phyloP scores from a whole-genome alignment of 2,329 filamentous ascomycete species.

The Emmonsiellopsis sp. region DNA sequence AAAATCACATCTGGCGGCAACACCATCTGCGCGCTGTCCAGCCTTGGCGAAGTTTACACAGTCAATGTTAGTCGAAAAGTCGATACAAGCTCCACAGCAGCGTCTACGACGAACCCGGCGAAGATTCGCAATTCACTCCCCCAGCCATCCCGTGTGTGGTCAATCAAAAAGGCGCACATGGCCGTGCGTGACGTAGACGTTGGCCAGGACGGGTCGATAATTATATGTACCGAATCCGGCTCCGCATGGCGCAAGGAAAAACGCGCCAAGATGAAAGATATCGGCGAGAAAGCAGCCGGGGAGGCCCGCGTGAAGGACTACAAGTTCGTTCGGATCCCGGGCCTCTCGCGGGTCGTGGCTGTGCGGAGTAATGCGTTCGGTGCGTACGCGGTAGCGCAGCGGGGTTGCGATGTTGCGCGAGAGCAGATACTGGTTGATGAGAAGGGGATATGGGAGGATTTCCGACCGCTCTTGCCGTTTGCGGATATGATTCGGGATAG shows the following conservation, averaged over 20 bases:
- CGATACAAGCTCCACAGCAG: constrained; percentile 50
- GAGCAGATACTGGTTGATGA: constrained; percentile 59
- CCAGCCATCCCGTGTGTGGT: constrained; percentile 75
- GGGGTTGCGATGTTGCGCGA: constrained; percentile 72
- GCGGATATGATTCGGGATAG: constrained; percentile 40
- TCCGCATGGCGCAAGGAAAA: constrained; percentile 88
- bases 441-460: constrained; percentile 64
- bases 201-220: constrained; percentile 87
- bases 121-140: constrained; percentile 82
- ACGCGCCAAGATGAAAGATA: constrained; percentile 68
- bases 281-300: constrained; percentile 36
- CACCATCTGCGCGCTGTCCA: constrained; percentile 81
- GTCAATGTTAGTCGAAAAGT: constrained; percentile 62
- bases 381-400: constrained; percentile 77
- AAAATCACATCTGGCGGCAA: constrained; percentile 79
- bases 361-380: constrained; percentile 85
- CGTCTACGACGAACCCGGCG: constrained; percentile 83
- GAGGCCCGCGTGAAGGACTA: constrained; percentile 72
- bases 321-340: constrained; percentile 87
- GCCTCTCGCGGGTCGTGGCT: constrained; percentile 71
- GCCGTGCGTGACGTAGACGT: constrained; percentile 80
- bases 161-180: constrained; percentile 71
- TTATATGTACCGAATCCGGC: constrained; percentile 84
- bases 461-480: constrained; percentile 62
- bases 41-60: constrained; percentile 78